Base-by-base conservation (phyloP, 139 green algal genomes). In the Pseudopediastrum boryanum region DNA sequence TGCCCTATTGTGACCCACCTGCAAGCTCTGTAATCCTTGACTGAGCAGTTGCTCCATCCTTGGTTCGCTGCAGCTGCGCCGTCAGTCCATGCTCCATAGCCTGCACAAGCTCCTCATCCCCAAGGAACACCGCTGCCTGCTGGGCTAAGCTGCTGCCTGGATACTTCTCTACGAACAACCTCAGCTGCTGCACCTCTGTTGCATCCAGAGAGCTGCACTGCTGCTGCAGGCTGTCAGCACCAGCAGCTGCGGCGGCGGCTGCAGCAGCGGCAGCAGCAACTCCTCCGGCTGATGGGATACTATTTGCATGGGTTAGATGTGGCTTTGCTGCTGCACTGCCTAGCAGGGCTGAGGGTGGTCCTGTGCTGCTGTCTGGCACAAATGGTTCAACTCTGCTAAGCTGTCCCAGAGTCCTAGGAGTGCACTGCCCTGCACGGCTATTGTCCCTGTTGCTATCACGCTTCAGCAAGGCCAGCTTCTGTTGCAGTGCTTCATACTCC, bases 21-120 rank as follows among this genome's bases (percentile, higher is more conserved):
- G 93, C 93, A 4, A 97, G 87, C 86, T 97, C 93, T 13, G 86
- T 63, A 19, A 97, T 95, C 36, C 91, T 85, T 13, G 86, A 92
- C 50, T 94, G 82, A 12, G 91, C 86, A 3, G 93, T 97, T 16
- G 93, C 92, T 1, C 92, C 92, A 41, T 96, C 90, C 69, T 89
- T 93, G 10, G 90, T 96, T 29, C 92, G 88, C 73, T 92, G 87
- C 80, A 96, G 87, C 82, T 92, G 87, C 59, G 80, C 85, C 44
- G 78, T 86, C 59, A 96, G 68, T n/a, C 83, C 90, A 13, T 90
- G 86, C 33, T 91, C 83, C 27, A 79, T 92, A 56, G 89, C 64
- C 46, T 75, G 58, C 58, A 77, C 12, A 41, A 95, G 87, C 31
- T 77, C 79, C 16, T 79, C 12, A n/a, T 95, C 92, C 33, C 88